Evolutionary conservation across 2,329 filamentous ascomycete genomes (phyloP), one percentile per base, ranked within the genome.

Genomic region (Hymenoscyphus occultus): DNA sequence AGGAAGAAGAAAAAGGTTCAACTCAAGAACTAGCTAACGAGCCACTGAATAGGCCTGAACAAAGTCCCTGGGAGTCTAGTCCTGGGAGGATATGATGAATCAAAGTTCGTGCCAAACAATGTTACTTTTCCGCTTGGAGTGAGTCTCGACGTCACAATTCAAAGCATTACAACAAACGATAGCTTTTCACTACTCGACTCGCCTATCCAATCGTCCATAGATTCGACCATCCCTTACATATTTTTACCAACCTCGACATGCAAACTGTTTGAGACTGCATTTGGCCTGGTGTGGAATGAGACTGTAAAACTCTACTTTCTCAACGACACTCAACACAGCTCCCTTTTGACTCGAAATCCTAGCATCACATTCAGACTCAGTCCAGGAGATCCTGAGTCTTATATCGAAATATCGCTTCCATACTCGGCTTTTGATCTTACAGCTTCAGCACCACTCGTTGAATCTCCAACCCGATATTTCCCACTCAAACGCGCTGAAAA

Each of bases 71-170:
- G 77, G 5, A 77, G 78, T 40, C 65, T 80, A 13, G 76, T 77
- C 13, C 73, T 80, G 39, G 77, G 76, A 7, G 78, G 78, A 7
- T 80, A 80, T 63, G 77, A 80, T 62, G 72, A 72, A 0, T 78
- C 77, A 0, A 74, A 76, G 35, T 79, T 78, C 68, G 68, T 61
- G 1, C 72, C 75, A 39, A 78, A 78, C 65, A 69, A 74, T 6
- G 74, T 75, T 5, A 73, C 74, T 3, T 78, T 78, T 67, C 73
- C 73, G 22, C 75, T 79, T 73, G 73, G 75, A 4, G 72, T 69
- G 14, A 75, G 77, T 56, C 74, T 80, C 1, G 74, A 77, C 0
- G 76, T 78, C 12, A 68, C 68, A 16, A 71, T 80, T 4, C 74
- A 77, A 65, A 63, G 71, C 2, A 76, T 73, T 35, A 73, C 77